Conservation (phyloP, 768 basidiomycete genomes). For the Hydnomerulius pinastri region DNA sequence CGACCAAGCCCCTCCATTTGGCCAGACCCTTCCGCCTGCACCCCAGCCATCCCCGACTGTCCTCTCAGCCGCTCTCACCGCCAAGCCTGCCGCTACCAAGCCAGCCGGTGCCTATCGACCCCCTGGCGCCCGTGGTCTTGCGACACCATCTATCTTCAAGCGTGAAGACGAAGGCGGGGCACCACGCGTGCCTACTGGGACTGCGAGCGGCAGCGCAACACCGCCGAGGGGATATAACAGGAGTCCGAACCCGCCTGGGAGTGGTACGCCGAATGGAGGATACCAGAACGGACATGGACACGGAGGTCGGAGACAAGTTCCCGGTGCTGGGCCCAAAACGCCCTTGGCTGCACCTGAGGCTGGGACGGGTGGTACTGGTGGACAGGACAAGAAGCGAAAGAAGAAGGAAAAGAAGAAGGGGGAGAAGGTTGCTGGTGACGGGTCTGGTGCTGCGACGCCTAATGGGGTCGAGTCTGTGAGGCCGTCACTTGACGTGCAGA, state of each 20-base stretch:
- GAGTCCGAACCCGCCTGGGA: conserved; percentile 56
- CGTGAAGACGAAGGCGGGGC: conserved; percentile 88
- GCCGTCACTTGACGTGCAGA: conserved; percentile 40
- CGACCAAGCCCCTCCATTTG: conserved; percentile 69
- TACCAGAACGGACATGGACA: conserved; percentile 32
- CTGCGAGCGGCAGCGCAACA: conserved; percentile 55
- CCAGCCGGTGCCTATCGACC: conserved; percentile 90
- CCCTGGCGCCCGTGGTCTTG: conserved; percentile 87
- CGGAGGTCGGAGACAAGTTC: conserved; percentile 51
- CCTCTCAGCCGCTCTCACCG: conserved; percentile 43
- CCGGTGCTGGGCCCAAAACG: conserved; percentile 63
- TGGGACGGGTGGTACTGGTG: conserved; percentile 22
- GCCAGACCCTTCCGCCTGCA: conserved; percentile 61
- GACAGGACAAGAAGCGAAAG: conserved; percentile 46
- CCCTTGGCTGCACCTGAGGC: conserved; percentile 47
- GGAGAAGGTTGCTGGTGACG: conserved; percentile 30
- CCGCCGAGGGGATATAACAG: conserved; percentile 63
- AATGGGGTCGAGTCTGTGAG: conserved; percentile 24
- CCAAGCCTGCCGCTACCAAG: conserved; percentile 60
- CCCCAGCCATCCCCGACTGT: conserved; percentile 68
- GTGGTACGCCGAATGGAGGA: conserved; percentile 38
- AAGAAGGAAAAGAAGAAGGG: conserved; percentile 61
- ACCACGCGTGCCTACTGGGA: conserved; percentile 48
- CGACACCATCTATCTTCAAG: conserved; percentile 87
- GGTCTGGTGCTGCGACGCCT: conserved; percentile 32